Conservation (phyloP, 2,329 filamentous ascomycete genomes). For the Rutstroemia sp. region DNA sequence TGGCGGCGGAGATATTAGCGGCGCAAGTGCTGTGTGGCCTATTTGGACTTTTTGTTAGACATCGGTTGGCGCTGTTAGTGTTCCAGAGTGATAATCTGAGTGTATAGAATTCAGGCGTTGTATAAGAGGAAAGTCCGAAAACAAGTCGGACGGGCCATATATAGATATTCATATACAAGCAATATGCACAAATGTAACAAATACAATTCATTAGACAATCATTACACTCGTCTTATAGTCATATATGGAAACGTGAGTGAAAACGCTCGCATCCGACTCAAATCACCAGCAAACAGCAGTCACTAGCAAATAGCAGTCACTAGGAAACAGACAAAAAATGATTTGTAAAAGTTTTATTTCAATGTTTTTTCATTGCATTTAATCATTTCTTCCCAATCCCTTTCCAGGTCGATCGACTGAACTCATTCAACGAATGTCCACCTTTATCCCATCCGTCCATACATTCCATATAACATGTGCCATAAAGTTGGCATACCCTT, state of each 20-base stretch:
- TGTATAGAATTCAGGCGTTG: conserved; percentile 1
- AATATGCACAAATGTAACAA: background rate
- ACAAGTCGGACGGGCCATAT: background rate
- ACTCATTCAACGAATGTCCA: background rate
- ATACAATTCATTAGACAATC: too few relatives aligned
- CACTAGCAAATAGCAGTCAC: background rate
- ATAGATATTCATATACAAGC: background rate
- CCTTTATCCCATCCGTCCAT: background rate
- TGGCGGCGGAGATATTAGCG: conserved; percentile 72
- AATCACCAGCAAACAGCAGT: too few relatives aligned
- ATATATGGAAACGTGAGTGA: too few relatives aligned
- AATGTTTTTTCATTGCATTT: background rate
- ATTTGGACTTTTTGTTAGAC: conserved; percentile 77
- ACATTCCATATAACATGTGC: background rate
- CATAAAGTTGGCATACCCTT: background rate
- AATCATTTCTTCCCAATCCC: background rate
- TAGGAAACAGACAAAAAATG: background rate
- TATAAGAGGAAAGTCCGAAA: too few relatives aligned
- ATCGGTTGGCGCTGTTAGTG: conserved; percentile 77
- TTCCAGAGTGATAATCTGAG: conserved; percentile 82
- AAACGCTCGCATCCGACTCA: background rate
- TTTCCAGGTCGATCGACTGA: too few relatives aligned
- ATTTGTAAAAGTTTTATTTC: too few relatives aligned
- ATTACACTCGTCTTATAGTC: too few relatives aligned
- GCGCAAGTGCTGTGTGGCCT: conserved; percentile 72